phyloP scores from a whole-genome alignment of 108 stramenopile species.

The Parietichytrium sp. region DNA sequence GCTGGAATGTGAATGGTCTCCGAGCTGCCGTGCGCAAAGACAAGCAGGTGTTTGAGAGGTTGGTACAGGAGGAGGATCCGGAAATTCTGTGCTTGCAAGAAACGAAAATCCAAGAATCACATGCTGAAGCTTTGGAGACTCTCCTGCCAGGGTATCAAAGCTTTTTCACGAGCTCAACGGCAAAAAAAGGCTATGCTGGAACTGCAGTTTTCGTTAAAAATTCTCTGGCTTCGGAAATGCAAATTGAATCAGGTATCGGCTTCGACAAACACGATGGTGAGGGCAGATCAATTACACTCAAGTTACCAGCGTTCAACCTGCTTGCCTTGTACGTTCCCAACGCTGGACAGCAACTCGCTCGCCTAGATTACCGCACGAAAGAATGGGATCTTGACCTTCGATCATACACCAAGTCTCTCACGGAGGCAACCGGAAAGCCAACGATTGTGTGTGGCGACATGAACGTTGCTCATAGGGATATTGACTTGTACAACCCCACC shows the following conservation, averaged over 20 bases:
- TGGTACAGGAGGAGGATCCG: constrained; percentile 65
- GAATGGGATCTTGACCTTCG: constrained; percentile 84
- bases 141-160: constrained; percentile 76
- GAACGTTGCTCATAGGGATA: constrained; percentile 11
- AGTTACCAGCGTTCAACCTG: constrained; percentile 80
- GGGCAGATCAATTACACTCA: constrained; percentile 82
- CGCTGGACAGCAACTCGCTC: constrained; percentile 86
- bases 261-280: constrained; percentile 78
- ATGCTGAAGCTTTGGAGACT: constrained; percentile 60
- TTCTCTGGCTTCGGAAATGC: constrained; percentile 53
- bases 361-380: constrained; percentile 83
- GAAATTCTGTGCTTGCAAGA: constrained; percentile 87
- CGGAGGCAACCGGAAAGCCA: neutral
- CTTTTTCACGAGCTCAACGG: constrained; percentile 78
- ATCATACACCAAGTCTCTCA: constrained; percentile 4
- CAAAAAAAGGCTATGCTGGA: constrained; percentile 94
- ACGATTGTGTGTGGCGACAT: constrained; percentile 17
- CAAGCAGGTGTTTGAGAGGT: constrained; percentile 62
- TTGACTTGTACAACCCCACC: neutral
- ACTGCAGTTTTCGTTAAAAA: constrained; percentile 76
- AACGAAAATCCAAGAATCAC: constrained; percentile 79
- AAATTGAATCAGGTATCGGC: constrained; percentile 65
- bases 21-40: constrained; percentile 73
- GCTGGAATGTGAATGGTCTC: constrained; percentile 89
- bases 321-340: constrained; percentile 94